Evolutionary conservation across 345 rosid species (phyloP).

Genomic region (Gynandropsis gynandra): DNA sequence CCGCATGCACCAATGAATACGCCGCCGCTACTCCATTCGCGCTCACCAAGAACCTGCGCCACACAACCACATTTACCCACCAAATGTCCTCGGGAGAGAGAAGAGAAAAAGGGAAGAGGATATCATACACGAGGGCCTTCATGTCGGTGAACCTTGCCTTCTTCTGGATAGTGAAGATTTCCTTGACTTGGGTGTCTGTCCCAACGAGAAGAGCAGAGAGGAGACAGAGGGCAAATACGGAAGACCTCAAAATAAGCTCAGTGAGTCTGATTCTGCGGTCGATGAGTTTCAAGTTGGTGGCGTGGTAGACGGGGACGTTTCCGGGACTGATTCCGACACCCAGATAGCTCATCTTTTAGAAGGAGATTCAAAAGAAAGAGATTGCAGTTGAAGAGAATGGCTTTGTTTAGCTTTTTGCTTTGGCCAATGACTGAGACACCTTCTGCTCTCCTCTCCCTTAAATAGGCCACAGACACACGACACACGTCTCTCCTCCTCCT

Average conservation of each 20-base stretch:
- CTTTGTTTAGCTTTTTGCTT: too few relatives aligned
- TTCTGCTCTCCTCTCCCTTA: too few relatives aligned
- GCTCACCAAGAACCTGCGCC: constrained; percentile 65
- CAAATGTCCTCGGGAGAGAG: not conserved
- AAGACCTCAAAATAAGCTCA: constrained; percentile 67
- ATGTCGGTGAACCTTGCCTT: constrained; percentile 75
- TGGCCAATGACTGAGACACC: too few relatives aligned
- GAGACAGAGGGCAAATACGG: constrained; percentile 47
- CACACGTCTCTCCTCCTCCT: too few relatives aligned
- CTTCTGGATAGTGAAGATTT: constrained; percentile 66
- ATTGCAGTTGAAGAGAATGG: too few relatives aligned
- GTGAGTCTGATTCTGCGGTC: constrained; percentile 64
- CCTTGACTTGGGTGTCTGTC: constrained; percentile 62
- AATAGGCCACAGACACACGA: too few relatives aligned
- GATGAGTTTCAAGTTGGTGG: constrained; percentile 41
- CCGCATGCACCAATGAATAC: constrained; percentile 65
- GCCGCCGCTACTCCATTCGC: constrained; percentile 65
- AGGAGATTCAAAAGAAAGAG: too few relatives aligned
- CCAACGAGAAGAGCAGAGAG: constrained; percentile 60
- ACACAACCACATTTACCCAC: not conserved
- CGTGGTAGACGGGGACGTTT: constrained; percentile 47
- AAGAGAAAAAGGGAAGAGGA: not conserved
- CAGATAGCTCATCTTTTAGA: constrained; percentile 46
- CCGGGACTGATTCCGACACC: constrained; percentile 68
- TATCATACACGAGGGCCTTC: constrained; percentile 86